phyloP scores from a whole-genome alignment of 169 alveolate species.

The Toxoplasma gondii region DNA sequence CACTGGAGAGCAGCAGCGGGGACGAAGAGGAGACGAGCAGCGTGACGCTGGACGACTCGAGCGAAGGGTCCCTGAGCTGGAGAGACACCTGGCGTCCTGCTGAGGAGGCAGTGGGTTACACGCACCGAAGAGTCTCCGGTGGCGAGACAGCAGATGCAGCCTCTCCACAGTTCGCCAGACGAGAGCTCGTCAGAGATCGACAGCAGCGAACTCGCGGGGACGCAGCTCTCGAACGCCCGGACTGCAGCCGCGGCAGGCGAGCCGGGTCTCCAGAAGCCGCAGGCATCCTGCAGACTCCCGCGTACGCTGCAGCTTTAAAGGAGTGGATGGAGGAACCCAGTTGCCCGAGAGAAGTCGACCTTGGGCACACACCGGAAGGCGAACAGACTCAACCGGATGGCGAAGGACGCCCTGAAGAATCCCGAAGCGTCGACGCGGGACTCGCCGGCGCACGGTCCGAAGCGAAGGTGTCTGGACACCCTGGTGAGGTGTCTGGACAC shows the following conservation, averaged over 20 bases:
- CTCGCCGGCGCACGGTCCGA: slow-evolving; percentile 22
- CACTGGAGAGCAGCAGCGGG: slow-evolving; percentile 50
- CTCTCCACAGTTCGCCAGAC: not conserved
- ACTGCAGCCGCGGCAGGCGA: not conserved
- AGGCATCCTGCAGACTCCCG: not conserved
- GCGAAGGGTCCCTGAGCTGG: slow-evolving; percentile 49
- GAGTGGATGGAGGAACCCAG: not conserved
- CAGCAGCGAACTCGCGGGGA: not conserved
- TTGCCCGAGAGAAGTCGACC: not conserved
- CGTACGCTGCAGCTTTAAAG: not conserved
- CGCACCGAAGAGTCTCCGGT: too few relatives aligned
- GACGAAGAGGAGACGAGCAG: slow-evolving; percentile 22
- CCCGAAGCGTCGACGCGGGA: not conserved
- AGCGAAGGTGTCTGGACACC: slow-evolving; percentile 21
- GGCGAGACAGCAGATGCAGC: too few relatives aligned
- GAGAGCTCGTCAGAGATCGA: not conserved
- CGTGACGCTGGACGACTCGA: slow-evolving; percentile 38
- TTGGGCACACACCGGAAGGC: too few relatives aligned
- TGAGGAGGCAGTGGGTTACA: not conserved
- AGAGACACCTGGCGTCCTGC: slow-evolving; percentile 49
- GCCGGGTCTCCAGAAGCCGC: not conserved
- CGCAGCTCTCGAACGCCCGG: not conserved
- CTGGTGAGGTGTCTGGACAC: not conserved
- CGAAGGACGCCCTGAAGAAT: not conserved
- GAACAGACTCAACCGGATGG: too few relatives aligned